Evolutionary conservation across 495 filamentous ascomycete genomes (phyloP), one percentile per base, ranked within the genome.

Genomic region (Thozetella sp.): DNA sequence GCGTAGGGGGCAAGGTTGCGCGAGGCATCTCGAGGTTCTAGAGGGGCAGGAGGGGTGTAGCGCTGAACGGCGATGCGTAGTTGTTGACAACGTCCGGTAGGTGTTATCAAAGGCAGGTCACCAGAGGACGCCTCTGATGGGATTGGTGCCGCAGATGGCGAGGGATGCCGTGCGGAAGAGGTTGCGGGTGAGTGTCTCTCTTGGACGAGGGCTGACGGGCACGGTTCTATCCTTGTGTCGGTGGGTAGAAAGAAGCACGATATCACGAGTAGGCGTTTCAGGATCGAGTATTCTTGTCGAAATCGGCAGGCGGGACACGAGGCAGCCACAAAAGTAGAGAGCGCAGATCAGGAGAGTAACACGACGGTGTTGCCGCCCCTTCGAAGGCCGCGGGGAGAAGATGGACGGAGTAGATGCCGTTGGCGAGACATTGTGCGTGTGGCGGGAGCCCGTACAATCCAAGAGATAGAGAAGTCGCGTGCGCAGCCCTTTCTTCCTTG

Each of bases 1-100:
- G 94, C 4, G 93, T 97, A 45, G 92, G 93, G 43, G 90, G 93
- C 50, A 88, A 79, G 56, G 79, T 79, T 51, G 84, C 77, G 52
- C 83, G 88, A 77, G 90, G 88, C 91, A 96, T 95, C 64, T 59
- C 82, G 63, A 61, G 25, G 3, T 25, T 12, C 45, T 45, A 57
- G 46, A 20, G 17, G 43, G 52, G 15, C 23, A 27, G 45, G 45
- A 40, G 37, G 6, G 19, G 22, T 13, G 30, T n/a, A n/a, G n/a
- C n/a, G n/a, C n/a, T n/a, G n/a, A n/a, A n/a, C n/a, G n/a, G n/a
- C n/a, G n/a, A n/a, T n/a, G n/a, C n/a, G n/a, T n/a, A n/a, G n/a
- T n/a, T n/a, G n/a, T n/a, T n/a, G n/a, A n/a, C n/a, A n/a, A n/a
- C n/a, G n/a, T n/a, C n/a, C n/a, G n/a, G n/a, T n/a, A n/a, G n/a